phyloP scores from a whole-genome alignment of 208 protist genomes.

The Wallacemonas sp. region DNA sequence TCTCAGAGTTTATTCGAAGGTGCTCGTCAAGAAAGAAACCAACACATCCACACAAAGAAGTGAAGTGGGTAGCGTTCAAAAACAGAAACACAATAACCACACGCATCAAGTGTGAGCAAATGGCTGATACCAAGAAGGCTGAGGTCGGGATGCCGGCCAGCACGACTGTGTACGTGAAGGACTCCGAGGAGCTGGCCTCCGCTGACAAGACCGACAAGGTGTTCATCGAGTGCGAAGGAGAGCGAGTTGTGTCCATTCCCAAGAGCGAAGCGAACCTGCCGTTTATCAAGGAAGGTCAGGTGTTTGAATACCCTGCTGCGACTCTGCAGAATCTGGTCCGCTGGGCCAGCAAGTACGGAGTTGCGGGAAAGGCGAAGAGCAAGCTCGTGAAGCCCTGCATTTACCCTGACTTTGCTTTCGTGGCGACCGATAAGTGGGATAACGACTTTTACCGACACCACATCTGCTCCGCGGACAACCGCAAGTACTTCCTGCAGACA shows the following conservation, averaged over 20 bases:
- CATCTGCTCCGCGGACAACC: conserved; percentile 32
- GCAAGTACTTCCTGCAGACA: conserved; percentile 55
- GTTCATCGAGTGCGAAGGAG: conserved; percentile 61
- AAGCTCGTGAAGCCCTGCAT: conserved; percentile 52
- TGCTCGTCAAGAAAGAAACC: no score
- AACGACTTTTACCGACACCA: conserved; percentile 51
- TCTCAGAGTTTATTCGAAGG: no score
- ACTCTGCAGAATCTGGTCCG: conserved; percentile 59
- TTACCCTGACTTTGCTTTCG: conserved; percentile 66
- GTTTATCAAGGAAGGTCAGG: conserved; percentile 40
- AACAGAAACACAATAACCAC: conserved; percentile 1
- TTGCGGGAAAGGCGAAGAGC: conserved; percentile 47
- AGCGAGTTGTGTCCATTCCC: conserved; percentile 47
- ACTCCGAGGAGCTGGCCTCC: background rate
- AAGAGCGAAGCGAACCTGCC: conserved; percentile 35
- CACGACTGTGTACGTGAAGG: conserved; percentile 5
- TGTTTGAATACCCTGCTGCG: conserved; percentile 52
- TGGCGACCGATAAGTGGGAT: conserved; percentile 70
- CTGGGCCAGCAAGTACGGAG: conserved; percentile 63
- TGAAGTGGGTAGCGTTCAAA: no score
- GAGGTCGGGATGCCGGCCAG: background rate
- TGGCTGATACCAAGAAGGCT: conserved; percentile 3
- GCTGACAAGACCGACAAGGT: conserved; percentile 15
- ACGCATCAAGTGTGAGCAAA: no score
- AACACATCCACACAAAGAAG: background rate